phyloP scores from a whole-genome alignment of 768 basidiomycete species.

The Podaxis sp. region DNA sequence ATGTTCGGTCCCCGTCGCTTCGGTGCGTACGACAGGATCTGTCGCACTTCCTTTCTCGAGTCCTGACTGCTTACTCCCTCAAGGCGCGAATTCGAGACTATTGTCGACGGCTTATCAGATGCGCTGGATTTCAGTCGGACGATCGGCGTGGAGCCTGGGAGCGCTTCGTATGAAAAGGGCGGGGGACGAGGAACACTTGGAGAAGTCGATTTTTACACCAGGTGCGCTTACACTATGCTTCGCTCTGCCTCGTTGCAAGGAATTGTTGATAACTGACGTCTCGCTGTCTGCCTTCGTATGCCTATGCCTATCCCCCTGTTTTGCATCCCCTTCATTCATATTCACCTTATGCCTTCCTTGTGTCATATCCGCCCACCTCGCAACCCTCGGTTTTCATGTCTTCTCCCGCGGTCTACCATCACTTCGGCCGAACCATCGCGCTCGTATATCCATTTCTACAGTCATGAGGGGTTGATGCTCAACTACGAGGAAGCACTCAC shows the following conservation, averaged over 20 bases:
- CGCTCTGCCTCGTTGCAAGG: constrained; percentile 1
- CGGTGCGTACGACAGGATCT: constrained; percentile 41
- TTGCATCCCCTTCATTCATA: not conserved
- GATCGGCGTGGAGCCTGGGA: constrained; percentile 65
- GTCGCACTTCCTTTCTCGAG: constrained; percentile 1
- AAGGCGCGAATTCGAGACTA: constrained; percentile 82
- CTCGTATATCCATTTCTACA: constrained; percentile 25
- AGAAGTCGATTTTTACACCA: constrained; percentile 93
- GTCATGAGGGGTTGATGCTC: constrained; percentile 92
- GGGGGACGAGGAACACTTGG: constrained; percentile 72
- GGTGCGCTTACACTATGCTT: constrained; percentile 40
- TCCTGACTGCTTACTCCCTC: not conserved
- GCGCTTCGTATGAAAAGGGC: constrained; percentile 65
- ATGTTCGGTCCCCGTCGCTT: constrained; percentile 83
- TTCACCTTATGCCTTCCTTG: not conserved
- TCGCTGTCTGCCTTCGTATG: not conserved
- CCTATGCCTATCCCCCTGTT: not conserved
- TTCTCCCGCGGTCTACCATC: constrained; percentile 5
- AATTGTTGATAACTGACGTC: not conserved
- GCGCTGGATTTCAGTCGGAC: constrained; percentile 92
- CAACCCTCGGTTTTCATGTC: not conserved
- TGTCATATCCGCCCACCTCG: not conserved
- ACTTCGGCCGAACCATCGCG: not conserved
- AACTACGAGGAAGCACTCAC: constrained; percentile 93
- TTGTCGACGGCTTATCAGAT: constrained; percentile 82